These are phyloP conservation scores for Epichloe elymi DNA, from an alignment of 2,329 filamentous ascomycete genomes.

Conservation along the genomic window DNA sequence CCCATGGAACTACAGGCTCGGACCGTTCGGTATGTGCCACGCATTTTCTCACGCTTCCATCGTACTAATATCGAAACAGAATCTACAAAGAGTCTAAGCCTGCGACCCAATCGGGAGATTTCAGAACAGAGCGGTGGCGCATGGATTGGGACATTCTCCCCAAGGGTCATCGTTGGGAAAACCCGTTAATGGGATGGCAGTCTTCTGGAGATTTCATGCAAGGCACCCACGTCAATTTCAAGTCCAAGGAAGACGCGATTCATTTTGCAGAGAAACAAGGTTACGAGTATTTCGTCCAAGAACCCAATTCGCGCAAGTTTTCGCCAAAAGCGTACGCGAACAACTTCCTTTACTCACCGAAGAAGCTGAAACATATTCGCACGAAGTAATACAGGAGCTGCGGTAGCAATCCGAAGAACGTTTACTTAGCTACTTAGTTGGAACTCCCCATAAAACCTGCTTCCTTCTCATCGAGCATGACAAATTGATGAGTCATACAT, in stretches of 20 bases:
- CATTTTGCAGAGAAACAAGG: slow-evolving; percentile 96
- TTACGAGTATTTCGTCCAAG: slow-evolving; percentile 97
- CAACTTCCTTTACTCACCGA: slow-evolving; percentile 78
- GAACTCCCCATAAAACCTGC: too few species aligned
- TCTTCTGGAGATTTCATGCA: slow-evolving; percentile 93
- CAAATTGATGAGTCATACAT: too few species aligned
- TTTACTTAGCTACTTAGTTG: not conserved
- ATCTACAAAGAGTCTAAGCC: slow-evolving; percentile 88
- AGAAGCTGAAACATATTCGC: slow-evolving; percentile 76
- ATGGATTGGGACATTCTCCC: slow-evolving; percentile 96
- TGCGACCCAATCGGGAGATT: slow-evolving; percentile 89
- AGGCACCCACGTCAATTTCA: slow-evolving; percentile 82
- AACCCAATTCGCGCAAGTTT: slow-evolving; percentile 80
- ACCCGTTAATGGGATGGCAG: slow-evolving; percentile 96
- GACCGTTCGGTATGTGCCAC: slow-evolving; percentile 64
- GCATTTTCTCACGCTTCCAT: not conserved
- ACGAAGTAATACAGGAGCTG: slow-evolving; percentile 49
- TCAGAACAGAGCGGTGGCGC: slow-evolving; percentile 75
- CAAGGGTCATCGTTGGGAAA: slow-evolving; percentile 97
- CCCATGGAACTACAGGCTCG: slow-evolving; percentile 88
- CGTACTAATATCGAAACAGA: slow-evolving; percentile 30
- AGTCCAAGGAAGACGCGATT: slow-evolving; percentile 87
- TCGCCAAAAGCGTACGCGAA: slow-evolving; percentile 91
- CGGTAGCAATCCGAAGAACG: not conserved
- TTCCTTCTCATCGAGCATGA: too few species aligned